phyloP scores from a whole-genome alignment of 345 rosid genomes.

The Ceriops decandra region DNA sequence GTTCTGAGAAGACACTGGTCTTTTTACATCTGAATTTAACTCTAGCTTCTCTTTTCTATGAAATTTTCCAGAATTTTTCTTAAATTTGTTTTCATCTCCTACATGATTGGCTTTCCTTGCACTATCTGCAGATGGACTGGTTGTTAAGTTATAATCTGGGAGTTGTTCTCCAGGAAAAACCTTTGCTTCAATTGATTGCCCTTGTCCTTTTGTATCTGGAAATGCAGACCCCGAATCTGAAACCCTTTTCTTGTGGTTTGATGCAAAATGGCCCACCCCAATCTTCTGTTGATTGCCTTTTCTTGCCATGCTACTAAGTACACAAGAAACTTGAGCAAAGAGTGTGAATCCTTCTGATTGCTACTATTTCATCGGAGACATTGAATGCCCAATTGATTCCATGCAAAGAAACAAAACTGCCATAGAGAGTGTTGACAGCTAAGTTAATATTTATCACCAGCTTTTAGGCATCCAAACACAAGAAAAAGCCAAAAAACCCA shows the following conservation, averaged over 20 bases:
- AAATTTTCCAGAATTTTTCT: conserved; percentile 27
- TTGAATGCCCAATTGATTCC: neutral
- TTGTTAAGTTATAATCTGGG: conserved; percentile 38
- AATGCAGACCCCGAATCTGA: conserved; percentile 38
- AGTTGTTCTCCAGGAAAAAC: conserved; percentile 43
- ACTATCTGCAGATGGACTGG: conserved; percentile 21
- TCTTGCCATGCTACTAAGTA: conserved; percentile 62
- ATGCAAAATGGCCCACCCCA: conserved; percentile 52
- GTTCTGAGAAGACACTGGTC: conserved; percentile 28
- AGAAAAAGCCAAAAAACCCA: too few species aligned
- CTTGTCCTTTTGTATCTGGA: conserved; percentile 36
- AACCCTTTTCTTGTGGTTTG: conserved; percentile 46
- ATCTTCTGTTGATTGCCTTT: conserved; percentile 77
- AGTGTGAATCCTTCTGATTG: conserved; percentile 22
- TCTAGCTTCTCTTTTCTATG: conserved; percentile 37
- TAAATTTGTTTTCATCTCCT: conserved; percentile 32
- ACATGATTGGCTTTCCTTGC: conserved; percentile 17
- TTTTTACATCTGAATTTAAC: conserved; percentile 26
- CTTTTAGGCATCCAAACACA: neutral
- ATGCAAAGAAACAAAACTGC: conserved; percentile 20
- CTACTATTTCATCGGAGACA: conserved; percentile 3
- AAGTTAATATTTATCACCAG: neutral
- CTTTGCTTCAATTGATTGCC: conserved; percentile 41
- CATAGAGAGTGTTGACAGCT: conserved; percentile 10
- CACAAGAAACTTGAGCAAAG: conserved; percentile 7